Evolutionary conservation across 495 filamentous ascomycete genomes (phyloP), one percentile per base, ranked within the genome.

Genomic region (Bacidia rubella): DNA sequence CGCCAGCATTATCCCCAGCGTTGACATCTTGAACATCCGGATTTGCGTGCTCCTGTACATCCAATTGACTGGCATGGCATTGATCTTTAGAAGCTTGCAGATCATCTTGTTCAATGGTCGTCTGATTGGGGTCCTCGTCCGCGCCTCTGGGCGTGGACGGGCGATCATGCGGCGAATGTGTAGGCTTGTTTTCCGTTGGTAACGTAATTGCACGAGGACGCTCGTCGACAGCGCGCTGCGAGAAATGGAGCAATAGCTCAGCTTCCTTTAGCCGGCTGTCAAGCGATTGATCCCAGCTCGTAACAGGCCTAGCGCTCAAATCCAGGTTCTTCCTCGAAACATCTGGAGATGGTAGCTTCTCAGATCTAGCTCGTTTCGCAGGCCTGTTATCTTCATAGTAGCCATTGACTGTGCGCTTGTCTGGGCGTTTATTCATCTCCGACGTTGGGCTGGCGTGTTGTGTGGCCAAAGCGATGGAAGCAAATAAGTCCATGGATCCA

Each of bases 311-410:
- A 42, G 69, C 61, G 21, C 57, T 59, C 20, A 62, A 2, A 4
- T 4, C 43, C 41, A 27, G 22, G 22, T 20, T 27, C 44, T 25
- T 59, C 20, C 60, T 65, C 48, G 58, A 53, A 43, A 64, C 65
- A 39, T 69, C 66, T 23, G 77, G 72, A 43, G 78, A 79, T 20
- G 67, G 60, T 49, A 76, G 61, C 55, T 74, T 69, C 54, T 80
- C 79, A 24, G 80, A 81, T 47, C 77, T 72, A 22, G 75, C 68
- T 25, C 80, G 74, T 58, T 83, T 83, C n/a, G 74, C 62, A 5
- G 78, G 78, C 22, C 74, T 70, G 63, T 53, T 58, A 21, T 15
- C 17, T 20, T 55, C 23, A 3, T 53, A 15, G 27, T 44, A 43
- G 4, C 3, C 40, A 23, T 54, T 17, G 20, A 24, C 38, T 39